Base-by-base conservation (phyloP, 2,329 filamentous ascomycete species). In the Colletotrichum salicis region DNA sequence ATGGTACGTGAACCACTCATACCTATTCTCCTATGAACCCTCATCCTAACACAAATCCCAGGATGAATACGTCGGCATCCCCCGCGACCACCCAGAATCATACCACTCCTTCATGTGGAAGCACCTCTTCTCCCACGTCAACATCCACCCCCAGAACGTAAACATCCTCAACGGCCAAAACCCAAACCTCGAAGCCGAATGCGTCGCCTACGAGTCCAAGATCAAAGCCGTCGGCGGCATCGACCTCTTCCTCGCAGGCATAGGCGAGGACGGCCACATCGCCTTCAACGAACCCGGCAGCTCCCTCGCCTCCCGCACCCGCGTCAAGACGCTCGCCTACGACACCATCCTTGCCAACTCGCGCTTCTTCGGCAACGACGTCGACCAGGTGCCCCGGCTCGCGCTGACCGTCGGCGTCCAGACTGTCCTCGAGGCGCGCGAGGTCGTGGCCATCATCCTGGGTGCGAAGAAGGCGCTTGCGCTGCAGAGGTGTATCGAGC, bases 41-140 rank as follows among this genome's bases (percentile, higher is more conserved):
- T 71, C 66, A 55, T 59, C 69, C 69, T 74, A 63, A 63, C 22
- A 65, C 59, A 57, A 41, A 29, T 8, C 22, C 35, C 75, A 93
- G 91, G 94, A 97, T 83, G 94, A 97, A 84, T 97, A 97, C 78
- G 93, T 96, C 75, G 93, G 92, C 69, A 89, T 97, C 74, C 92
- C 94, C 41, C 90, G 93, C 77, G 93, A 95, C 77, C 93, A 97
- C 80, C 91, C 93, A 13, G 91, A 96, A 81, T 94, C 92, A 77
- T 97, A 97, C 83, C 94, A 97, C 84, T 93, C 91, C 75, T 97
- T 96, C 86, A 96, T 97, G 94, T 97, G 95, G 89, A 94, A 93
- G 83, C 88, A 96, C 84, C 94, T 97, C 86, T 97, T 97, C 86
- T 94, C 92, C 55, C 94, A 90, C 76, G 91, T 96, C 76, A 93